phyloP scores from a whole-genome alignment of 2,329 filamentous ascomycete species.

The Diaporthe sp. region DNA sequence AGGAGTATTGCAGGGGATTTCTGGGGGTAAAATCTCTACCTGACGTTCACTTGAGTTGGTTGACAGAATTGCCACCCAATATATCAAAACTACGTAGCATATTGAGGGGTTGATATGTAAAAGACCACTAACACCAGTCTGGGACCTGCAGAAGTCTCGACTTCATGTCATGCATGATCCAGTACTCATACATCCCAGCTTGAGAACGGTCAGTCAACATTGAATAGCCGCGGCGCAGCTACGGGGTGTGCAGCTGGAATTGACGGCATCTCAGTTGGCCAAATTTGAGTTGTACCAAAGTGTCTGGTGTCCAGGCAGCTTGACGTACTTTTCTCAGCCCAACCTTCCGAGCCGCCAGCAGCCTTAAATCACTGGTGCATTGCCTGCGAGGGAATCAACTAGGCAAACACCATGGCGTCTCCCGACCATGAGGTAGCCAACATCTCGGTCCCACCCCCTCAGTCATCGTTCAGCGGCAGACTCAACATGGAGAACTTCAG shows the following conservation, averaged over 20 bases:
- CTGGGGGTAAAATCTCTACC: neutral
- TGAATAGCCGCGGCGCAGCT: neutral
- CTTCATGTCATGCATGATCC: neutral
- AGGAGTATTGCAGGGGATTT: neutral
- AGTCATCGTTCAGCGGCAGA: constrained; percentile 54
- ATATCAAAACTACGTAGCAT: neutral
- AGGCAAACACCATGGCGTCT: neutral
- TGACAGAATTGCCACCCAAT: neutral
- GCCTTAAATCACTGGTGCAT: neutral
- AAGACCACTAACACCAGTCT: neutral
- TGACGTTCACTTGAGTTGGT: neutral
- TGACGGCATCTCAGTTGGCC: neutral
- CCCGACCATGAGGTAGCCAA: neutral
- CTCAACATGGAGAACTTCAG: constrained; percentile 57
- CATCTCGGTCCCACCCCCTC: neutral
- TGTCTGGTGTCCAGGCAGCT: neutral
- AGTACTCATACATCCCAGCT: neutral
- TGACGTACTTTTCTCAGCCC: neutral
- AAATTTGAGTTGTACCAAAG: neutral
- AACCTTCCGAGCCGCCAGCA: neutral
- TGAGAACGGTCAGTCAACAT: neutral
- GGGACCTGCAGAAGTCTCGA: neutral
- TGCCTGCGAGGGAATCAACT: neutral
- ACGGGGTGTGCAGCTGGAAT: neutral
- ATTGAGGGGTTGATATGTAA: neutral